Conservation (phyloP, 148 eudicot species). For the Rhododendron molle region DNA sequence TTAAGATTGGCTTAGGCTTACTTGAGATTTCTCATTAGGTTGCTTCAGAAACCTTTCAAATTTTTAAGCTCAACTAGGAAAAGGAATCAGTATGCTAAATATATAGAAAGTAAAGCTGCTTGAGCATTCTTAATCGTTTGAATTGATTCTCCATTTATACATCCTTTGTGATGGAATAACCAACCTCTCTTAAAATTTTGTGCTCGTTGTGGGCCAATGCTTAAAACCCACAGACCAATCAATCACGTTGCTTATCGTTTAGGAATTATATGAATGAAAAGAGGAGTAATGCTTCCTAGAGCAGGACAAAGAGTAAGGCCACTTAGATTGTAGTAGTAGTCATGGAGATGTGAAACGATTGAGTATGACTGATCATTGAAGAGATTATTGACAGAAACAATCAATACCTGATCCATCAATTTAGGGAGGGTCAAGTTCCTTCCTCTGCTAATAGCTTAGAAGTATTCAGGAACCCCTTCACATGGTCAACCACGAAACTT, state of each 20-base stretch:
- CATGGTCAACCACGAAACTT: background rate
- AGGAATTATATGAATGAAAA: background rate
- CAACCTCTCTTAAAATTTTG: background rate
- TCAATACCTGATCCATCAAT: background rate
- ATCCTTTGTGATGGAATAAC: background rate
- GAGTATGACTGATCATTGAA: background rate
- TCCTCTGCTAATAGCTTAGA: too few relatives aligned
- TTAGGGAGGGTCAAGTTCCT: background rate
- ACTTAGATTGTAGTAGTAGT: background rate
- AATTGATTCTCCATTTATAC: background rate
- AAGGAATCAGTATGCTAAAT: background rate
- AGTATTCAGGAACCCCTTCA: background rate
- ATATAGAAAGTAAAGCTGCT: background rate
- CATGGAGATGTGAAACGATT: background rate
- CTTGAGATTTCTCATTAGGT: background rate
- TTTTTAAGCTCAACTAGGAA: background rate
- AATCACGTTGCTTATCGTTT: background rate
- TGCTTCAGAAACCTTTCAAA: background rate
- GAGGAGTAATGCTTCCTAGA: too few relatives aligned
- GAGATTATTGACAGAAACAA: background rate
- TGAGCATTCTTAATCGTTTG: background rate
- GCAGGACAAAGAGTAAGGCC: background rate
- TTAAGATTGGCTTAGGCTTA: background rate
- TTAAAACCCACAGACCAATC: background rate
- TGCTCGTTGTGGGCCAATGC: background rate